These are phyloP conservation scores for Aspergillus sclerotialis DNA, from an alignment of 2,329 filamentous ascomycete species.

Conservation along the genomic window DNA sequence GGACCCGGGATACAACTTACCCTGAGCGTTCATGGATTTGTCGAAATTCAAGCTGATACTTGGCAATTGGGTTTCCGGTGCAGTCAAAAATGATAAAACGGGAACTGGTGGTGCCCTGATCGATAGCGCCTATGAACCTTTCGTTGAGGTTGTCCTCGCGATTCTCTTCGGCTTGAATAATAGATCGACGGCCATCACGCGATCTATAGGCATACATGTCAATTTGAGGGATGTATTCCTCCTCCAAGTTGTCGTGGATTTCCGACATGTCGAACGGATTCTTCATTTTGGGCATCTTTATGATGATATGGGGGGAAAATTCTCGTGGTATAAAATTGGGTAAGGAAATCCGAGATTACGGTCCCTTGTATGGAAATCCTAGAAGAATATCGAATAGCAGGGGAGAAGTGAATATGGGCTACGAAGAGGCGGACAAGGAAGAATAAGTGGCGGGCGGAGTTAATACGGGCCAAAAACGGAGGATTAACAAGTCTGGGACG, in stretches of 20 bases:
- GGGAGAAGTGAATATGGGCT: background rate
- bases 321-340: background rate
- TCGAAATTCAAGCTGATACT: conserved; percentile 79
- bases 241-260: conserved; percentile 13
- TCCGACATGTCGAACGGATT: conserved; percentile 29
- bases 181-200: conserved; percentile 27
- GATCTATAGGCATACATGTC: conserved; percentile 22
- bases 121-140: conserved; percentile 74
- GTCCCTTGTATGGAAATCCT: conserved; percentile 4
- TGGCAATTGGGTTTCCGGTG: conserved; percentile 67
- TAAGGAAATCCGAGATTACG: conserved; percentile 10
- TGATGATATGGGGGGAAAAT: conserved; percentile 4
- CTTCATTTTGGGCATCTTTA: conserved; percentile 16
- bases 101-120: conserved; percentile 84
- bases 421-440: background rate
- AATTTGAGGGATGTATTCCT: conserved; percentile 11
- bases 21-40: conserved; percentile 80
- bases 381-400: background rate
- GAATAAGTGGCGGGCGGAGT: background rate
- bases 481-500: background rate
- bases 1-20: conserved; percentile 48
- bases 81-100: conserved; percentile 87
- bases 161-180: conserved; percentile 27
- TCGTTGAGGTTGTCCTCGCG: conserved; percentile 27
- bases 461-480: background rate